Evolutionary conservation across 2,329 filamentous ascomycete genomes (phyloP).

Genomic region (Fusarium sp.): DNA sequence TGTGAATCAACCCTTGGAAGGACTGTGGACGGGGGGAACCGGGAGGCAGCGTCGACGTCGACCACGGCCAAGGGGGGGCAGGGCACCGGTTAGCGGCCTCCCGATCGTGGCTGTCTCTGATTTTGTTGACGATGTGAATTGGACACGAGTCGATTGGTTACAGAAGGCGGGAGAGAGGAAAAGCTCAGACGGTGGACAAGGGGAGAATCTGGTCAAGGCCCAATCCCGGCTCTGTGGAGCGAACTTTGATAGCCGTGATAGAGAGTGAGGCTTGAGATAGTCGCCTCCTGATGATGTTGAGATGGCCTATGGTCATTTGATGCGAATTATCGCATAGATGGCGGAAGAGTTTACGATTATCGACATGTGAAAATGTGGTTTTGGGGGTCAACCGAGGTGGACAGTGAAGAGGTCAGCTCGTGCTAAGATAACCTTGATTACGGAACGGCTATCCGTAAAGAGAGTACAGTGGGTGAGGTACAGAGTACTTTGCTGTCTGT

Average conservation of each 20-base stretch:
- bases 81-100: slow-evolving; percentile 10
- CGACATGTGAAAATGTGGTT: slow-evolving; percentile 32
- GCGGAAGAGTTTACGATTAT: slow-evolving; percentile 8
- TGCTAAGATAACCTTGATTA: slow-evolving; percentile 45
- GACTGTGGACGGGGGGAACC: slow-evolving; percentile 41
- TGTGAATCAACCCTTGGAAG: slow-evolving; percentile 42
- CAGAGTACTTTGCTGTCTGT: slow-evolving; percentile 18
- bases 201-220: slow-evolving; percentile 39
- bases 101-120: slow-evolving; percentile 24
- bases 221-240: slow-evolving; percentile 33
- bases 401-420: slow-evolving; percentile 2
- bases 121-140: slow-evolving; percentile 44
- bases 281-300: slow-evolving; percentile 9
- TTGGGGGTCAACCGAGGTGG: slow-evolving; percentile 30
- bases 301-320: slow-evolving; percentile 12
- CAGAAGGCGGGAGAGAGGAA: slow-evolving; percentile 18
- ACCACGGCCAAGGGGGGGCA: slow-evolving; percentile 17
- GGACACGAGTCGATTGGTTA: slow-evolving; percentile 33
- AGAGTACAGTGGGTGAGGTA: neutral
- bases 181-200: slow-evolving; percentile 16
- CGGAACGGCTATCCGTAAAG: slow-evolving; percentile 11
- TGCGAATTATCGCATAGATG: slow-evolving; percentile 23
- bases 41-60: slow-evolving; percentile 37
- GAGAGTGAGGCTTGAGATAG: neutral
- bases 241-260: slow-evolving; percentile 10